phyloP scores from a whole-genome alignment of 805 yeast genomes.

The Blastobotrys americana region DNA sequence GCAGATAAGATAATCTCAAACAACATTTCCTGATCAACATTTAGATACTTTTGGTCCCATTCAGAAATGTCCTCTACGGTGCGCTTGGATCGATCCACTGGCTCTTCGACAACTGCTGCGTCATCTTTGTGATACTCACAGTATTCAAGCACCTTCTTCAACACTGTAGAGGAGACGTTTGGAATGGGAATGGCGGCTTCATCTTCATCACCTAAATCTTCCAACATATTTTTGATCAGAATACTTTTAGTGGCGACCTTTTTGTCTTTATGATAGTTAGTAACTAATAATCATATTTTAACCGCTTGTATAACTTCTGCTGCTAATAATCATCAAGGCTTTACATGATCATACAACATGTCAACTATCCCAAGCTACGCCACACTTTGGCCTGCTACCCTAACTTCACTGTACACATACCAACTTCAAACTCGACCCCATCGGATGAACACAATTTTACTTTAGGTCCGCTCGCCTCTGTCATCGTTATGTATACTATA shows the following conservation, averaged over 20 bases:
- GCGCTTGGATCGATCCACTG: conserved; percentile 54
- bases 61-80: conserved; percentile 80
- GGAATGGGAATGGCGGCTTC: conserved; percentile 79
- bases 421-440: conserved; percentile 71
- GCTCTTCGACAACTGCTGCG: conserved; percentile 74
- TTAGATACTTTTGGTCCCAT: conserved; percentile 91
- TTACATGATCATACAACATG: too few species aligned
- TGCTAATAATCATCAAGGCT: too few species aligned
- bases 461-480: conserved; percentile 6
- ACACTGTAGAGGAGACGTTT: conserved; percentile 66
- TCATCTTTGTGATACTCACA: conserved; percentile 85
- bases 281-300: too few species aligned
- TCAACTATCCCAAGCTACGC: conserved; percentile 1
- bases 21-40: conserved; percentile 69
- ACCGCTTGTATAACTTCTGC: too few species aligned
- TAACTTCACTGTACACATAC: conserved; percentile 26
- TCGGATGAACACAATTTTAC: conserved; percentile 61
- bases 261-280: too few species aligned
- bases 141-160: conserved; percentile 91
- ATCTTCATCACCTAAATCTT: conserved; percentile 48
- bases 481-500: too few species aligned
- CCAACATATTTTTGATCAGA: conserved; percentile 77
- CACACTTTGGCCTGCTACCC: neutral
- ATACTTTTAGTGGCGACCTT: conserved; percentile 83
- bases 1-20: conserved; percentile 44